A percentile compares a stretch with the other conserved stretches of the same genome.
Conservation (phyloP, 148 eudicot genomes). For the Dysphania ambrosioides region DNA sequence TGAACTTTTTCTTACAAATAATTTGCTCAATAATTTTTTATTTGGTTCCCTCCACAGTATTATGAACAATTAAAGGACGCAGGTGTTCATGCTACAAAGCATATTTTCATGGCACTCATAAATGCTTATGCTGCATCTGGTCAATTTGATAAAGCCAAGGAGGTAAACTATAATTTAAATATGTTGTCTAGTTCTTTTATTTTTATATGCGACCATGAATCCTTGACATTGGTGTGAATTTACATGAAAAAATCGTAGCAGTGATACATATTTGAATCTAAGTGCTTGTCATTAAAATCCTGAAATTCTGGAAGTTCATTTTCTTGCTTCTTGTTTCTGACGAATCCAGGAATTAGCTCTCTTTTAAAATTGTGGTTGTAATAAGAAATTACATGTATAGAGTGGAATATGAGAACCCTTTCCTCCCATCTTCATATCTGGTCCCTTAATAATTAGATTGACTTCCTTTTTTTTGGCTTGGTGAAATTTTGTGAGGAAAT, state of each 20-base stretch:
- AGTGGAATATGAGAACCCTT: neutral
- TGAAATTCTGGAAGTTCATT: neutral
- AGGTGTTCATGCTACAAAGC: slow-evolving; percentile 53
- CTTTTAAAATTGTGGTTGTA: neutral
- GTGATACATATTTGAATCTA: neutral
- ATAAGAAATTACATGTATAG: neutral
- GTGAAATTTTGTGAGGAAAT: neutral
- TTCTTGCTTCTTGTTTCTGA: too few relatives aligned
- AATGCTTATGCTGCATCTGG: slow-evolving; percentile 84
- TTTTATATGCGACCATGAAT: neutral
- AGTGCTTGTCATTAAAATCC: neutral
- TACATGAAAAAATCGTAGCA: neutral
- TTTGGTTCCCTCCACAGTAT: slow-evolving; percentile 45
- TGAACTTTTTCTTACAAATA: too few relatives aligned
- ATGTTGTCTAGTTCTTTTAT: neutral
- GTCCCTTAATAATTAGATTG: neutral
- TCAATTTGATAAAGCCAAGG: slow-evolving; percentile 69
- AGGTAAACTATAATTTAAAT: slow-evolving; percentile 44
- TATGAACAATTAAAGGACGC: slow-evolving; percentile 43
- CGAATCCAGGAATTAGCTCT: too few relatives aligned
- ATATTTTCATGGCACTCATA: slow-evolving; percentile 69
- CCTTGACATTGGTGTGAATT: too few relatives aligned
- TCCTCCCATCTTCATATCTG: neutral
- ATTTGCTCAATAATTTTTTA: too few relatives aligned
- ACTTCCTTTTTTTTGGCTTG: neutral